phyloP scores from a whole-genome alignment of 495 filamentous ascomycete species.

The Parmelia sp. region DNA sequence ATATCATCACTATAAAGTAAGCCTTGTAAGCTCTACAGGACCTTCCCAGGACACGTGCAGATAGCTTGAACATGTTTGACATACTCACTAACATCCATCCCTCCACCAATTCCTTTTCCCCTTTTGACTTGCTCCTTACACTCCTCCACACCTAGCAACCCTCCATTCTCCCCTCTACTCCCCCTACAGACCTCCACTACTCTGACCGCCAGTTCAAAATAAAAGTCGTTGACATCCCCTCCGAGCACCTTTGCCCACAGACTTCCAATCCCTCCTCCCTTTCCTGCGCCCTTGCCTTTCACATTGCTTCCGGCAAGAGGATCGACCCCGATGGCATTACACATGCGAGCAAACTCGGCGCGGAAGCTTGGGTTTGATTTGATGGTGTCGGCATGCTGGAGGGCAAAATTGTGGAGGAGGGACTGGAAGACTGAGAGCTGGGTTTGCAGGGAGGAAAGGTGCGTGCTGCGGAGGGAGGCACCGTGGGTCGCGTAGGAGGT shows the following conservation, averaged over 20 bases:
- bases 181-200: slow-evolving; percentile 89
- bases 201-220: slow-evolving; percentile 89
- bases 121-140: slow-evolving; percentile 65
- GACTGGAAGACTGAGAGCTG: slow-evolving; percentile 95
- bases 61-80: slow-evolving; percentile 30
- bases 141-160: slow-evolving; percentile 78
- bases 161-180: slow-evolving; percentile 86
- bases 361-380: slow-evolving; percentile 91
- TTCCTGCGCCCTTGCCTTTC: slow-evolving; percentile 37
- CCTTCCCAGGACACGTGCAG: neutral
- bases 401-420: slow-evolving; percentile 85
- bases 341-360: slow-evolving; percentile 97
- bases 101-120: slow-evolving; percentile 65
- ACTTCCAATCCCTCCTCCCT: slow-evolving; percentile 46
- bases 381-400: slow-evolving; percentile 89
- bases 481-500: slow-evolving; percentile 87
- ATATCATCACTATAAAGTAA: slow-evolving; percentile 60
- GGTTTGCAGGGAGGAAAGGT: slow-evolving; percentile 75
- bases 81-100: slow-evolving; percentile 60
- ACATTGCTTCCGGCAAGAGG: slow-evolving; percentile 70
- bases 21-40: slow-evolving; percentile 7
- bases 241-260: slow-evolving; percentile 93
- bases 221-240: slow-evolving; percentile 91
- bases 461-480: slow-evolving; percentile 67
- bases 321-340: slow-evolving; percentile 92